phyloP scores from a whole-genome alignment of 2,329 filamentous ascomycete species.

The Trichophaea hybrida region DNA sequence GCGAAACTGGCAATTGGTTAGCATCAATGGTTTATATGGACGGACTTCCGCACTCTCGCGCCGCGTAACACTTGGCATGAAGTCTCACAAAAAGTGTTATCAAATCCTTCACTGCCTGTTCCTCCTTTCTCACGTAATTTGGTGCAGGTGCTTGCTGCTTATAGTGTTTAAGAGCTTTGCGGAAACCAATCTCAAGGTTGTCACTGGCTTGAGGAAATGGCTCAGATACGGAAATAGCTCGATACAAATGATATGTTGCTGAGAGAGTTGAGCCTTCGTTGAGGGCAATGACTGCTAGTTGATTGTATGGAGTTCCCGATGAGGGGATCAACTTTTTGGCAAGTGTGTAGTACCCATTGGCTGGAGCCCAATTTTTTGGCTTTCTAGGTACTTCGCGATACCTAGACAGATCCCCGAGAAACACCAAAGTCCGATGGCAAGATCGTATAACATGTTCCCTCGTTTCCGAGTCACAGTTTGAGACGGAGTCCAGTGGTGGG shows the following conservation, averaged over 20 bases:
- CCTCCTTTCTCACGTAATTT: slow-evolving; percentile 26
- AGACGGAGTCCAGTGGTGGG: slow-evolving; percentile 13
- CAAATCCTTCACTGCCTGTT: slow-evolving; percentile 49
- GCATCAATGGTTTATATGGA: not conserved
- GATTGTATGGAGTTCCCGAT: slow-evolving; percentile 74
- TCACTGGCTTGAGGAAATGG: slow-evolving; percentile 59
- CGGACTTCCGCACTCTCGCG: slow-evolving; percentile 37
- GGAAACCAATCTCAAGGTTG: slow-evolving; percentile 69
- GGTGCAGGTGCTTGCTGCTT: slow-evolving; percentile 19
- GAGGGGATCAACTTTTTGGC: slow-evolving; percentile 64
- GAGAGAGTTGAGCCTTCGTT: slow-evolving; percentile 67
- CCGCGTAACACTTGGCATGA: slow-evolving; percentile 71
- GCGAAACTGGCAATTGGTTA: slow-evolving; percentile 37
- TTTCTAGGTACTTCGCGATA: slow-evolving; percentile 69
- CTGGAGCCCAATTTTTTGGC: slow-evolving; percentile 61
- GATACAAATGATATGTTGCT: slow-evolving; percentile 79
- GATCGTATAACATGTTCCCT: slow-evolving; percentile 48
- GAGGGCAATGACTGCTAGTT: slow-evolving; percentile 73
- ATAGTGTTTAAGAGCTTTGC: slow-evolving; percentile 30
- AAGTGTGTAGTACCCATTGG: slow-evolving; percentile 70
- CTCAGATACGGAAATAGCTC: slow-evolving; percentile 57
- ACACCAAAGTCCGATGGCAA: slow-evolving; percentile 70
- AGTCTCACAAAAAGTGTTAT: slow-evolving; percentile 72
- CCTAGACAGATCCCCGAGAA: slow-evolving; percentile 75
- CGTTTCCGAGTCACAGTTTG: slow-evolving; percentile 34